Base-by-base conservation (phyloP, 2,329 filamentous ascomycete genomes). In the Venturia pyrina region DNA sequence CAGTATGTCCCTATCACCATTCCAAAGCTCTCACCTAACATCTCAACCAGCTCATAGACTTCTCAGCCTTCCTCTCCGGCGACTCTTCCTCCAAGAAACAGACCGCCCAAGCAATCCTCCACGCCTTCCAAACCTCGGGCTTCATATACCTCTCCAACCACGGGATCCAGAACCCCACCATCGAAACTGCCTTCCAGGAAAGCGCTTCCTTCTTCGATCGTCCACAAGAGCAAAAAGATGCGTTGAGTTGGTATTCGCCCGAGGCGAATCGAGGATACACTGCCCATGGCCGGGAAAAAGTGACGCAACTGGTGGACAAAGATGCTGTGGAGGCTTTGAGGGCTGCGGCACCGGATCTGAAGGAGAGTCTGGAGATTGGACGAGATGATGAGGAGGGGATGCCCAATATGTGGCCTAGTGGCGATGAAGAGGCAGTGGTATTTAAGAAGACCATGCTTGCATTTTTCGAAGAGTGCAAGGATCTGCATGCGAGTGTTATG, bases 121-220 rank as follows among this genome's bases (percentile, higher is more conserved):
- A 86, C 64, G 92, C 90, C 53, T 96, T 97, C 79, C 89, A 92
- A 71, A 88, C 84, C 1, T 89, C 92, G 2, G 93, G 93, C 66
- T 96, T 97, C 80, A 85, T 97, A 69, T 96, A 96, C 77, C 85
- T 96, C 48, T 87, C 87, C 71, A 90, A 93, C 75, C 87, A 93
- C 70, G 85, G 89, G 50, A 88, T 96, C 67, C 77, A 86, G 0
- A 72, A 83, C 3, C 78, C 83, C 10, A 81, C 82, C 11, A 78
- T 91, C 15, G 75, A 82, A 67, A 76, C 82, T 66, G 83, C 88
- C 67, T 96, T 95, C 74, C 74, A 79, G 68, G 81, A 82, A 34
- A 74, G 72, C 10, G 74, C 75, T 24, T 71, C 71, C 7, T 78
- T 78, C 72, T 78, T 78, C 69, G 71, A 70, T 15, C 74, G 75